These are phyloP conservation scores for Colletotrichum tropicale DNA, from an alignment of 2,329 filamentous ascomycete species.

Conservation along the genomic window DNA sequence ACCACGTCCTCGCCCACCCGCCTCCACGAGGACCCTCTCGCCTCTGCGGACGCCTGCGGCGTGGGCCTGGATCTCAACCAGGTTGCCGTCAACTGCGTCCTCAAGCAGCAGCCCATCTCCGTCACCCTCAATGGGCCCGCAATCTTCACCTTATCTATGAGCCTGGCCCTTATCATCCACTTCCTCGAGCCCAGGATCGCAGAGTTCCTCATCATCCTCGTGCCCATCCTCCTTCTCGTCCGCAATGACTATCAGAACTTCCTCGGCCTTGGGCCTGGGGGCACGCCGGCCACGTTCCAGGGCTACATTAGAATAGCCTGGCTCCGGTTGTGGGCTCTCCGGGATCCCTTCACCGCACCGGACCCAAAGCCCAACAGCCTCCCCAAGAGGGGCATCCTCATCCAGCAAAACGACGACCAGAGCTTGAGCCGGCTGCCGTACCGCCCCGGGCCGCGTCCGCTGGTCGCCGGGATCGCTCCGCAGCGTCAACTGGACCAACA, in stretches of 20 bases:
- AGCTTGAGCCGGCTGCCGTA: constrained; percentile 54
- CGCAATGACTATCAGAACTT: constrained; percentile 79
- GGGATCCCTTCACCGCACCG: constrained; percentile 70
- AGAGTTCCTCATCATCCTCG: constrained; percentile 53
- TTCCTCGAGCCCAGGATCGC: constrained; percentile 52
- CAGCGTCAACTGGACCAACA: constrained; percentile 79
- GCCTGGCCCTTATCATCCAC: constrained; percentile 57
- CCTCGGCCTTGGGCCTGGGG: constrained; percentile 78
- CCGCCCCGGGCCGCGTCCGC: constrained; percentile 67
- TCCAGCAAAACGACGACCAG: background rate
- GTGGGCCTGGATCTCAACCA: constrained; percentile 38
- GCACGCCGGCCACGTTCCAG: constrained; percentile 73
- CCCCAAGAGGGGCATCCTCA: constrained; percentile 64
- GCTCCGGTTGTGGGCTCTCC: constrained; percentile 73
- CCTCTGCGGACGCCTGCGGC: background rate
- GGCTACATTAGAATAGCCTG: constrained; percentile 78
- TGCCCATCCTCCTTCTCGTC: constrained; percentile 55
- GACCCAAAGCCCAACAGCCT: constrained; percentile 53
- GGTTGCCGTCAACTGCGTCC: constrained; percentile 29
- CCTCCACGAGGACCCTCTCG: constrained; percentile 11
- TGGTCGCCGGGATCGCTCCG: constrained; percentile 77
- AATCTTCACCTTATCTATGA: constrained; percentile 48
- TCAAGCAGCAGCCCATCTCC: constrained; percentile 55
- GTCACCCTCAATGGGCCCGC: constrained; percentile 57
- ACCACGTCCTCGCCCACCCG: background rate